Percentiles rank a stretch among this genome's conserved stretches.
These are phyloP conservation scores for Suhomyces atakaporum DNA, from an alignment of 1,139 yeast genomes.

Conservation along the genomic window DNA sequence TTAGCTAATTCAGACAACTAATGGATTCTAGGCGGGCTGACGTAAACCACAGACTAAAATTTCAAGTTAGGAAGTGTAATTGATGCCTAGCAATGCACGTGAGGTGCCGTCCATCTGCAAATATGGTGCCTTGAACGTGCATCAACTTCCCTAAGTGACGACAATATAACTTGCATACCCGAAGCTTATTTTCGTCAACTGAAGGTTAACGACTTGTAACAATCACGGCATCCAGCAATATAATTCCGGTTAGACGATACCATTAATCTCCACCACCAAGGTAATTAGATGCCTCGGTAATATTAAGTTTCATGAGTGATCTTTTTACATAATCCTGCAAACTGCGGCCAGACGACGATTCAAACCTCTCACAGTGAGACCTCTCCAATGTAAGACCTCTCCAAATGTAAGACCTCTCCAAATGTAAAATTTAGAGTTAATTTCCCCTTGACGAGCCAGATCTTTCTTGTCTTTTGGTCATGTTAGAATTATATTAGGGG, in stretches of 20 bases:
- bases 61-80: conserved; percentile 7
- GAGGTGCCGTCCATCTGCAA: conserved; percentile 7
- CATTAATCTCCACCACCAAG: no score
- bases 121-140: background rate
- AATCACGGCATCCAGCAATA: background rate
- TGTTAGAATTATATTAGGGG: no score
- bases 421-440: no score
- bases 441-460: no score
- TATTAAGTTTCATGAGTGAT: no score
- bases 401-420: no score
- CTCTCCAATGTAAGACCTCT: no score
- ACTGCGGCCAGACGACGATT: no score
- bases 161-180: background rate
- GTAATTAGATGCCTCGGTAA: no score
- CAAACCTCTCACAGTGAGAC: no score
- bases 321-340: no score
- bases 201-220: background rate
- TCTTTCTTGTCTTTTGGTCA: no score
- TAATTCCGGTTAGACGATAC: background rate
- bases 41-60: conserved; percentile 4
- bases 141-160: background rate
- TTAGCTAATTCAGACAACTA: background rate
- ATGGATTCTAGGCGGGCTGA: conserved; percentile 1
- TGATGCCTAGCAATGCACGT: background rate
- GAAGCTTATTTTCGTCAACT: background rate